Evolutionary conservation across 176 grass and related monocot species (phyloP).

Genomic region (Oryza glumipatula): DNA sequence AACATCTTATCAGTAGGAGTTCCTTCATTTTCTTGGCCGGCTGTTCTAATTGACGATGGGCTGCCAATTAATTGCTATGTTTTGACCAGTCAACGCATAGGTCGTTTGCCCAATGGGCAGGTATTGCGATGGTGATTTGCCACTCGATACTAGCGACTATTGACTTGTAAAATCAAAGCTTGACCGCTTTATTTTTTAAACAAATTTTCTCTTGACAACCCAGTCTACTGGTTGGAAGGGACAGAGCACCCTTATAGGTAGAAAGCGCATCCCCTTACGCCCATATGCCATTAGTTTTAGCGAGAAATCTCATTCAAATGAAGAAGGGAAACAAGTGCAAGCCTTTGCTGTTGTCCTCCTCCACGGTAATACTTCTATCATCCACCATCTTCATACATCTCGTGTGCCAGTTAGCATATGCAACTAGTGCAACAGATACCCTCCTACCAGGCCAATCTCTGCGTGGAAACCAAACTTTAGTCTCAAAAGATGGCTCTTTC

Average conservation of each 20-base stretch:
- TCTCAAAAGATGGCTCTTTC: conserved; percentile 27
- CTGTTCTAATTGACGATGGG: too few relatives aligned
- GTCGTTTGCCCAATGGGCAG: too few relatives aligned
- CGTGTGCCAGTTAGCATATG: neutral
- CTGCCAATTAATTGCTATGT: too few relatives aligned
- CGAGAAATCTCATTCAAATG: neutral
- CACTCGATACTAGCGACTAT: too few relatives aligned
- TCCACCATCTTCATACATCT: neutral
- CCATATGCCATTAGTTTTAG: neutral
- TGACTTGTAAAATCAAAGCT: too few relatives aligned
- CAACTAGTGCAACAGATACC: neutral
- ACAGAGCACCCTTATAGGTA: neutral
- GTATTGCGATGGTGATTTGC: too few relatives aligned
- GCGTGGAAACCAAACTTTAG: neutral
- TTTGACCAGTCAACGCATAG: too few relatives aligned
- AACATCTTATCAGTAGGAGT: too few relatives aligned
- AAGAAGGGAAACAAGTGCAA: neutral
- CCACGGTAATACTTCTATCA: neutral
- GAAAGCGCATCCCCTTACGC: neutral
- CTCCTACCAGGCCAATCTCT: conserved; percentile 32
- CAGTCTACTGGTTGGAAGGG: too few relatives aligned
- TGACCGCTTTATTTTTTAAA: too few relatives aligned
- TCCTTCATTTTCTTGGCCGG: too few relatives aligned
- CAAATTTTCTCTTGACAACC: neutral
- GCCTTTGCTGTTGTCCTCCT: neutral